phyloP scores from a whole-genome alignment of 257 asterid species.

The Anisodus acutangulus region DNA sequence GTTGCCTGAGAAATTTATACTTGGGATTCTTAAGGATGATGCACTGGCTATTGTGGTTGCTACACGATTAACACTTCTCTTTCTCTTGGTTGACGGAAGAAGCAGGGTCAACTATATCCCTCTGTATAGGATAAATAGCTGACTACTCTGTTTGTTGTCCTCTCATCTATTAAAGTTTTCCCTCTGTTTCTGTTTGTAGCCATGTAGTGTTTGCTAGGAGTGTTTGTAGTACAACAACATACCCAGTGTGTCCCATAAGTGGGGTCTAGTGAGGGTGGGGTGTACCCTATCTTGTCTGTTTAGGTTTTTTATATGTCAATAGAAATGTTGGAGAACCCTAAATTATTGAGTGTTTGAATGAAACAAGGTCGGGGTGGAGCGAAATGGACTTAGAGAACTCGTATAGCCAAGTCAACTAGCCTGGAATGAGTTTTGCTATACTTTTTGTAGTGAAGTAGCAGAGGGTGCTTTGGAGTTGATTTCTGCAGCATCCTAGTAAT shows the following conservation, averaged over 20 bases:
- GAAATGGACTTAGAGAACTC: constrained; percentile 16
- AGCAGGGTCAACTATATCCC: not conserved
- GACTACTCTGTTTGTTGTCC: constrained; percentile 9
- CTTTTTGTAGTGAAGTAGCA: constrained; percentile 12
- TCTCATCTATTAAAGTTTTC: constrained; percentile 8
- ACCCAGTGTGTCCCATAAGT: no score
- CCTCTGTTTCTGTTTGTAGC: constrained; percentile 9
- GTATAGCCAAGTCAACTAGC: not conserved
- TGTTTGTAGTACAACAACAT: not conserved
- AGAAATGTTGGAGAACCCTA: not conserved
- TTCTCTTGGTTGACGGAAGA: not conserved
- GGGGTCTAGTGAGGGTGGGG: no score
- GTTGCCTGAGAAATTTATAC: not conserved
- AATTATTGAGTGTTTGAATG: not conserved
- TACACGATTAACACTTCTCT: not conserved
- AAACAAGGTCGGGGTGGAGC: not conserved
- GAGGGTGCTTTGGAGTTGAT: constrained; percentile 25
- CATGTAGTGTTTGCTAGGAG: not conserved
- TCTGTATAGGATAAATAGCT: constrained; percentile 24
- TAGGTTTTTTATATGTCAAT: not conserved
- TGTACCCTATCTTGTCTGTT: not conserved
- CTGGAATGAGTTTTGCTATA: not conserved
- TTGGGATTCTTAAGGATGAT: not conserved
- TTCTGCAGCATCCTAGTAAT: constrained; percentile 25
- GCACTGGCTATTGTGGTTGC: not conserved